phyloP scores from a whole-genome alignment of 108 stramenopile genomes.

The Cylindrotheca fusiformis region DNA sequence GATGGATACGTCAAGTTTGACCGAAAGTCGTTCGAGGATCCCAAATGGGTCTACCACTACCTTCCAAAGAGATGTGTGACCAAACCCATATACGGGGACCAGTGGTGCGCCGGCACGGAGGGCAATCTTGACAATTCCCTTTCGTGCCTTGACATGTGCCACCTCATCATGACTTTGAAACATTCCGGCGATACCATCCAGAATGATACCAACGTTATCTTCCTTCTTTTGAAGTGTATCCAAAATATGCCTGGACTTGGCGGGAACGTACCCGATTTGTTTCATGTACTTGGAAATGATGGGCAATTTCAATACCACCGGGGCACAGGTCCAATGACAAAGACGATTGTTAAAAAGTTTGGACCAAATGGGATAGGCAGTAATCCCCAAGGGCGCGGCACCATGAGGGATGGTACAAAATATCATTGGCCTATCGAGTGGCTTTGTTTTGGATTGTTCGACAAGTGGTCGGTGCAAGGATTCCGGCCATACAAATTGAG shows the following conservation, averaged over 20 bases:
- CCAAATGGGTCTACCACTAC: slow-evolving; percentile 70
- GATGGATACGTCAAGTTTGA: slow-evolving; percentile 30
- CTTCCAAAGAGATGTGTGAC: slow-evolving; percentile 51
- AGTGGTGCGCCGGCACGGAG: slow-evolving; percentile 54
- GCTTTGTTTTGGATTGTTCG: slow-evolving; percentile 23
- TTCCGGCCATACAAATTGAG: slow-evolving; percentile 53
- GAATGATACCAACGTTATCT: slow-evolving; percentile 60
- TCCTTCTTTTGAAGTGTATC: slow-evolving; percentile 60
- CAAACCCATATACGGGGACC: slow-evolving; percentile 68
- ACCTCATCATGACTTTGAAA: slow-evolving; percentile 45
- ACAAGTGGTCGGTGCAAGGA: slow-evolving; percentile 38
- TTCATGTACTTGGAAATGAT: slow-evolving; percentile 44
- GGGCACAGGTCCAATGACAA: slow-evolving; percentile 68
- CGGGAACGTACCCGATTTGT: slow-evolving; percentile 69
- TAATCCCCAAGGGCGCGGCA: slow-evolving; percentile 57
- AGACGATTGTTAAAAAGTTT: slow-evolving; percentile 59
- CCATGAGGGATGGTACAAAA: slow-evolving; percentile 65
- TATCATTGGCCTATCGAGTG: slow-evolving; percentile 34
- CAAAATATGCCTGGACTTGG: slow-evolving; percentile 48
- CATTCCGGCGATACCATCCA: slow-evolving; percentile 77
- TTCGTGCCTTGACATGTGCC: slow-evolving; percentile 48
- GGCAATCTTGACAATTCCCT: slow-evolving; percentile 74
- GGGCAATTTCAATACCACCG: slow-evolving; percentile 50
- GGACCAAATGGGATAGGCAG: slow-evolving; percentile 63
- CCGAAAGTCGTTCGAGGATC: slow-evolving; percentile 40